A percentile compares a stretch with the other conserved stretches of the same genome.
Conservation (phyloP, 257 asterid species). For the Penstemon eatonii region DNA sequence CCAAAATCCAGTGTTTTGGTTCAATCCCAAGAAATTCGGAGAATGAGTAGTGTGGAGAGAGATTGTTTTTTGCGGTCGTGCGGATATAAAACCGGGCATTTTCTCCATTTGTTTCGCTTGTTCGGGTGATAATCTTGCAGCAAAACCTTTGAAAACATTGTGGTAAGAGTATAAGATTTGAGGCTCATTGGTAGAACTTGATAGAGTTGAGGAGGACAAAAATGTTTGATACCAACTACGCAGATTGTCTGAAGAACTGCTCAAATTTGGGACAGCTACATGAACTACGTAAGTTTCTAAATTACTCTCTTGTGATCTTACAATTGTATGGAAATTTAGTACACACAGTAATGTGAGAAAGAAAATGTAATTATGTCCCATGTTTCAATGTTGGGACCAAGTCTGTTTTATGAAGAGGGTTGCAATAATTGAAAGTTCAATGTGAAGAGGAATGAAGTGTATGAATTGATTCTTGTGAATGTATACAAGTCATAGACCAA, state of each 20-base stretch:
- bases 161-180: constrained; percentile 27
- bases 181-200: not conserved
- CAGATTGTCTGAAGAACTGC: constrained; percentile 26
- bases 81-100: not conserved
- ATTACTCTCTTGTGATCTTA: constrained; percentile 13
- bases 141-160: constrained; percentile 14
- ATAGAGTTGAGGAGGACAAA: constrained; percentile 16
- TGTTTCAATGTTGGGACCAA: not conserved
- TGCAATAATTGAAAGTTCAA: too few species aligned
- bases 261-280: constrained; percentile 23
- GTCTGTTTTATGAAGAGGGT: too few species aligned
- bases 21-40: constrained; percentile 17
- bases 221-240: constrained; percentile 39
- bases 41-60: constrained; percentile 16
- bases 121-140: not conserved
- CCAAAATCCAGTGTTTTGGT: not conserved
- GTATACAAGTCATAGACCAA: too few species aligned
- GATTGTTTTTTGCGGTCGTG: not conserved
- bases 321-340: constrained; percentile 6
- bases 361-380: constrained; percentile 19
- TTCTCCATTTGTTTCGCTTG: constrained; percentile 7
- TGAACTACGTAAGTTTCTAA: constrained; percentile 37
- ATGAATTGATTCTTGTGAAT: too few species aligned
- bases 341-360: constrained; percentile 21
- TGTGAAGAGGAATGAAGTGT: too few species aligned